phyloP scores from a whole-genome alignment of 177 flowering plant species.

The Telopea speciosissima region DNA sequence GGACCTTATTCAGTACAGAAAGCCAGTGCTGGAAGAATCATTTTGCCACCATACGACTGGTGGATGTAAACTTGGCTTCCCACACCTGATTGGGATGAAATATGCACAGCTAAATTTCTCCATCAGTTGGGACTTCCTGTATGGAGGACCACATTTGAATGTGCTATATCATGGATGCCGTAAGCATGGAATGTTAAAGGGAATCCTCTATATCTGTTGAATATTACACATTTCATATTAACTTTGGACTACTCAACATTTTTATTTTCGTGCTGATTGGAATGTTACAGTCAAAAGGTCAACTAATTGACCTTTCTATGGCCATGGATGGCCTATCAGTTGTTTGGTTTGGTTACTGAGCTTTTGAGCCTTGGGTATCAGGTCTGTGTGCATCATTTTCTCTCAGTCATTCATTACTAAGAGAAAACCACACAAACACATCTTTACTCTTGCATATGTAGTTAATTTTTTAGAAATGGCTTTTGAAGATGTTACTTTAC shows the following conservation, averaged over 20 bases:
- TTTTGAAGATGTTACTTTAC: conserved; percentile 5
- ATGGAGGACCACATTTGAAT: neutral
- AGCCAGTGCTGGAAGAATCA: neutral
- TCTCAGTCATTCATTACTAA: neutral
- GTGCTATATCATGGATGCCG: neutral
- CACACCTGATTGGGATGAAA: neutral
- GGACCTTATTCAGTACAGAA: neutral
- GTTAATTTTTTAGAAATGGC: neutral
- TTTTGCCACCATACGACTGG: neutral
- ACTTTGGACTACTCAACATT: neutral
- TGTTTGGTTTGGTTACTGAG: neutral
- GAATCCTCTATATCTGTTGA: neutral
- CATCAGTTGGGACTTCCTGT: neutral
- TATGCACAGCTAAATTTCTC: neutral
- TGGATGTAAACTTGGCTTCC: neutral
- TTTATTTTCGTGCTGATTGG: neutral
- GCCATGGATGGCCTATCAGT: neutral
- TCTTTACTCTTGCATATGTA: neutral
- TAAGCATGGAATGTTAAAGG: neutral
- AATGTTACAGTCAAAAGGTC: neutral
- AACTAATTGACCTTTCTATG: neutral
- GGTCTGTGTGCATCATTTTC: neutral
- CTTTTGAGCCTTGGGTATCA: neutral
- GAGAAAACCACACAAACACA: neutral
- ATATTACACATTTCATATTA: neutral